Percentiles rank a stretch among this genome's conserved stretches.
These are phyloP conservation scores for Tinospora cordifolia DNA, from an alignment of 164 flowering plant genomes.

Conservation along the genomic window DNA sequence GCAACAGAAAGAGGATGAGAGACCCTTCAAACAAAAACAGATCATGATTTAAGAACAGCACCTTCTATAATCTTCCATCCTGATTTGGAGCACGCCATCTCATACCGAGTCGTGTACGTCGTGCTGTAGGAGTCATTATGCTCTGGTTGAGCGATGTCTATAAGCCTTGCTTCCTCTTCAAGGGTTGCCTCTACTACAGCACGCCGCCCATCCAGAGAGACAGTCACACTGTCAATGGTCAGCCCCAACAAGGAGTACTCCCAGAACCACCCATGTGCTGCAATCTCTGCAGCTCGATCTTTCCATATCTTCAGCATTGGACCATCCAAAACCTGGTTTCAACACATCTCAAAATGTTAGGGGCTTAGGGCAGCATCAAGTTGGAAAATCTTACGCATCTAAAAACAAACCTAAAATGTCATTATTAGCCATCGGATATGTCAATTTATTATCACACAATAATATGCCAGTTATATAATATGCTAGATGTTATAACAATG, in stretches of 20 bases:
- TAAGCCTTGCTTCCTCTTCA: constrained; percentile 65
- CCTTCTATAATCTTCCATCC: constrained; percentile 95
- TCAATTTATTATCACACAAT: too few relatives aligned
- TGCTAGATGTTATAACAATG: too few relatives aligned
- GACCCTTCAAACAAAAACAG: not conserved
- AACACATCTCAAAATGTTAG: not conserved
- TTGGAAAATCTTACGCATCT: too few relatives aligned
- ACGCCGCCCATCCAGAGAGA: constrained; percentile 69
- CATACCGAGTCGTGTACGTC: constrained; percentile 85
- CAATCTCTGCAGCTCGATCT: constrained; percentile 69
- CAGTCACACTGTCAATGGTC: constrained; percentile 81
- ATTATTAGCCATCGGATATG: too few relatives aligned
- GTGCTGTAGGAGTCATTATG: constrained; percentile 60
- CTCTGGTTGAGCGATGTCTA: constrained; percentile 63
- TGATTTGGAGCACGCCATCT: constrained; percentile 44
- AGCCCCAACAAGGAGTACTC: constrained; percentile 56
- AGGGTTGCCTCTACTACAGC: constrained; percentile 92
- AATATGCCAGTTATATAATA: too few relatives aligned
- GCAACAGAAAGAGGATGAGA: not conserved
- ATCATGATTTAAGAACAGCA: constrained; percentile 71
- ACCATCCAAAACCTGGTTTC: constrained; percentile 82
- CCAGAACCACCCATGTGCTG: constrained; percentile 86
- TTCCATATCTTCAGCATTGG: constrained; percentile 90
- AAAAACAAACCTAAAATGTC: too few relatives aligned
- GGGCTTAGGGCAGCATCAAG: not conserved